A percentile compares a stretch with the other conserved stretches of the same genome.
Evolutionary conservation across 164 flowering plant genomes (phyloP).

Genomic region (Aristolochia fimbriata): DNA sequence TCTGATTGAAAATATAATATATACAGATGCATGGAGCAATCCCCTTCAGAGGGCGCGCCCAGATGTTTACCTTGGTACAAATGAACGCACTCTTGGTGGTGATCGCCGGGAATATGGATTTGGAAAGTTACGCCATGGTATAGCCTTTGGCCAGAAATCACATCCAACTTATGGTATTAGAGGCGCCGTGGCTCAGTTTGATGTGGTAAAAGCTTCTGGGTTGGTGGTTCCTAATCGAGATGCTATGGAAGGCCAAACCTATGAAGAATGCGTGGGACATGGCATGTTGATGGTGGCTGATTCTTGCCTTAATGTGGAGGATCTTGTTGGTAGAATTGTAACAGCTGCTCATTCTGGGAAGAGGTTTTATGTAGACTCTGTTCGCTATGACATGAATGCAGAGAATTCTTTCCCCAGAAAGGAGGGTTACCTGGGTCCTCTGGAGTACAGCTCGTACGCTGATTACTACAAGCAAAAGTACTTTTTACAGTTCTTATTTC

Average conservation of each 20-base stretch:
- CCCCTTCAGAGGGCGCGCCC: conserved; percentile 97
- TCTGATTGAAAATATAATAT: conserved; percentile 42
- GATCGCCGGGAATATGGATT: conserved; percentile 96
- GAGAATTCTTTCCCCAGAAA: conserved; percentile 95
- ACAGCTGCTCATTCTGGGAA: conserved; percentile 99
- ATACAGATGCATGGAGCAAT: conserved; percentile 75
- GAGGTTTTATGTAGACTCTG: conserved; percentile 92
- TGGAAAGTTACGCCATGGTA: conserved; percentile 85
- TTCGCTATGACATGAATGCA: conserved; percentile 82
- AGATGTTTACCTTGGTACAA: conserved; percentile 96
- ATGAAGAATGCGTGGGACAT: conserved; percentile 19
- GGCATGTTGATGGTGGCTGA: conserved; percentile 74
- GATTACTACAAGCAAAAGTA: conserved; percentile 96
- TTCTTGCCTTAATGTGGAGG: conserved; percentile 38
- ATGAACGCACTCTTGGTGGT: conserved; percentile 92
- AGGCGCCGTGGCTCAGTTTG: conserved; percentile 95
- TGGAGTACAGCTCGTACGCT: conserved; percentile 95
- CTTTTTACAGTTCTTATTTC: conserved; percentile 7
- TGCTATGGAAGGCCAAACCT: conserved; percentile 16
- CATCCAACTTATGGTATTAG: conserved; percentile 98
- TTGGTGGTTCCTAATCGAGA: conserved; percentile 50
- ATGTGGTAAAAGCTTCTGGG: conserved; percentile 88
- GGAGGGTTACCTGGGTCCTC: conserved; percentile 96
- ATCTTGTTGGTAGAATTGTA: conserved; percentile 77
- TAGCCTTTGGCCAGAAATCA: conserved; percentile 77